These are phyloP conservation scores for Cercophora samala DNA, from an alignment of 495 filamentous ascomycete species.

Conservation along the genomic window DNA sequence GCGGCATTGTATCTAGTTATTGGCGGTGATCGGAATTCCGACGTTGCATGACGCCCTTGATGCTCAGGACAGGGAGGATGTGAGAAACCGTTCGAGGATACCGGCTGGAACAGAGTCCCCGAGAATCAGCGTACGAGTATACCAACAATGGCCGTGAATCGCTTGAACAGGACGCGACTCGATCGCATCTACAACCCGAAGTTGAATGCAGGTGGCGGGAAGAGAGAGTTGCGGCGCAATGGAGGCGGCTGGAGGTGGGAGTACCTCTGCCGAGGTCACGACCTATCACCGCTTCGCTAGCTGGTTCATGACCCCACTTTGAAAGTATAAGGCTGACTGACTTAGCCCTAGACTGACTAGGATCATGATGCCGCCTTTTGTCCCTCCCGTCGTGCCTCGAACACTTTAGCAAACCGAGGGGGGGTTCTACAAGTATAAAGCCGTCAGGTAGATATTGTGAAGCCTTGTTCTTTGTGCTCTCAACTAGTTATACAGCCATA, in stretches of 20 bases:
- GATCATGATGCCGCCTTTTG: background rate
- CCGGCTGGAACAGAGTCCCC: no score
- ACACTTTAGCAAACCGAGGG: background rate
- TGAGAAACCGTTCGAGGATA: background rate
- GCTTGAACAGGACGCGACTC: background rate
- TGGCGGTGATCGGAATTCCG: background rate
- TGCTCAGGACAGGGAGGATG: background rate
- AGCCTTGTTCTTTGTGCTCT: background rate
- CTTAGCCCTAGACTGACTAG: no score
- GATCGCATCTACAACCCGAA: background rate
- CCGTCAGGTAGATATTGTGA: background rate
- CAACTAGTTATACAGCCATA: background rate
- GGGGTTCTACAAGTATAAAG: background rate
- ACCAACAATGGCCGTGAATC: background rate
- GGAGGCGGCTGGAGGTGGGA: background rate
- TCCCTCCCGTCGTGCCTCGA: background rate
- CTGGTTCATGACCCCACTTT: background rate
- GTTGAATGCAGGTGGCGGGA: background rate
- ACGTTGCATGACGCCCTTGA: background rate
- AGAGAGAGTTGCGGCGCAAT: background rate
- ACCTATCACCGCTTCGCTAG: background rate
- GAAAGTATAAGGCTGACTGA: background rate
- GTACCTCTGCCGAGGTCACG: background rate
- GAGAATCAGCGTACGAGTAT: no score
- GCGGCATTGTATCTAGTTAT: slow-evolving; percentile 17